phyloP scores from a whole-genome alignment of 176 grass and related monocot genomes.

The Phyllostachys edulis region DNA sequence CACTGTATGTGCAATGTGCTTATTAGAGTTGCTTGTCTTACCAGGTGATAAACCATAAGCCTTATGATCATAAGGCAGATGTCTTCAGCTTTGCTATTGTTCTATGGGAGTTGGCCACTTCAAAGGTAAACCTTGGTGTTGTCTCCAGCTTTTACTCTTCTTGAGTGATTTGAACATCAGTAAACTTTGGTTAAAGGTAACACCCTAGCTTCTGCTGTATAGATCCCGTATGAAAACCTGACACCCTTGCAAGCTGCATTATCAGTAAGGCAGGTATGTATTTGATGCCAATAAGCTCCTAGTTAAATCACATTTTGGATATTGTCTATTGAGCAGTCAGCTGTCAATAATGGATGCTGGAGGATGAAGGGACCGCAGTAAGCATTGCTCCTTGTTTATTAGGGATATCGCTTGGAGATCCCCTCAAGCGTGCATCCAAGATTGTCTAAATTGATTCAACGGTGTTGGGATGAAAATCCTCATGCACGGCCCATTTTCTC shows the following conservation, averaged over 20 bases:
- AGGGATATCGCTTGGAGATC: constrained; percentile 78
- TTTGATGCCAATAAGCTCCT: background rate
- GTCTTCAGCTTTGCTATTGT: constrained; percentile 96
- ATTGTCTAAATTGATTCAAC: constrained; percentile 56
- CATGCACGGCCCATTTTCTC: constrained; percentile 57
- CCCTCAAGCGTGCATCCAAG: constrained; percentile 51
- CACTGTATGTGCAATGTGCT: background rate
- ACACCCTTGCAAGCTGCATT: constrained; percentile 96
- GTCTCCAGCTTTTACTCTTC: background rate
- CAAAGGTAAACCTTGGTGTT: constrained; percentile 58
- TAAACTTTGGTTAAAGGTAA: constrained; percentile 9
- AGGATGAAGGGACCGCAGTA: background rate
- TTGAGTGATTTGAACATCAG: background rate
- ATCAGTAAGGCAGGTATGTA: constrained; percentile 80
- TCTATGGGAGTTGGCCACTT: constrained; percentile 83
- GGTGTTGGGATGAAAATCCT: constrained; percentile 74
- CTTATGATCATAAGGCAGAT: constrained; percentile 85
- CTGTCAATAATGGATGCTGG: background rate
- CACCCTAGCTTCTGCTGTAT: constrained; percentile 20
- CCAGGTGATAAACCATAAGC: constrained; percentile 94
- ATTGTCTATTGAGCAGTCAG: background rate
- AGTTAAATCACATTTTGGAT: background rate
- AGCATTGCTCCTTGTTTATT: constrained; percentile 32
- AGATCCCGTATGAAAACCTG: constrained; percentile 86
- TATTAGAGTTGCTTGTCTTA: constrained; percentile 13